Evolutionary conservation across 1,284 basidiomycete species (phyloP).

Genomic region (Sporisorium iseilematis-ciliati): DNA sequence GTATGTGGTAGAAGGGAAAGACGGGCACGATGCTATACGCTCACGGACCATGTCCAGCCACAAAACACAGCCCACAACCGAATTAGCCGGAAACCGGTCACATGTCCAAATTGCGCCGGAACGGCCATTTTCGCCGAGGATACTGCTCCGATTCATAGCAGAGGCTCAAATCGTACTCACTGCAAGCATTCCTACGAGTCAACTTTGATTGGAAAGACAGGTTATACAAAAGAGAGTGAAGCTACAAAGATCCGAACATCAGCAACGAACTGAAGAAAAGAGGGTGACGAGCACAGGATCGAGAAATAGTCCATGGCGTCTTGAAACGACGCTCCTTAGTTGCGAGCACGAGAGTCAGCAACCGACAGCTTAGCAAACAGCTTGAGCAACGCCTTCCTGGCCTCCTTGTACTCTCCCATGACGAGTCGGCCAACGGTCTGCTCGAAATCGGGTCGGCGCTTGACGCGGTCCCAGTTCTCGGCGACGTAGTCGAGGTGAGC

Average conservation of each 20-base stretch:
- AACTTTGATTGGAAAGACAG: neutral
- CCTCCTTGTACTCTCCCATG: conserved; percentile 49
- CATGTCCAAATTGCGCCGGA: no score
- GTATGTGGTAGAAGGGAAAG: no score
- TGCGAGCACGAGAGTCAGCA: neutral
- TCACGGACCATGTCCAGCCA: no score
- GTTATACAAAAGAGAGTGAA: neutral
- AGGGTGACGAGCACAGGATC: neutral
- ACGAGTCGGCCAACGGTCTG: conserved; percentile 50
- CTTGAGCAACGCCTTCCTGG: conserved; percentile 53
- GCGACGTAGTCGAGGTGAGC: conserved; percentile 57
- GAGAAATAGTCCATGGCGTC: conserved; percentile 5
- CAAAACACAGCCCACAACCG: no score
- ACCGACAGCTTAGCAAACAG: conserved; percentile 57
- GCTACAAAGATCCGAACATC: neutral
- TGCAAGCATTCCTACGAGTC: no score
- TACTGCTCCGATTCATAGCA: no score
- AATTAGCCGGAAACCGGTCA: no score
- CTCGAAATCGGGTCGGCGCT: conserved; percentile 56
- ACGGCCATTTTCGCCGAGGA: no score
- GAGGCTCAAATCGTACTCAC: no score
- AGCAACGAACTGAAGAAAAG: neutral
- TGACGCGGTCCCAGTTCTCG: conserved; percentile 57
- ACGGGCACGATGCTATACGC: no score
- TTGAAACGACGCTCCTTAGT: neutral